Conservation (phyloP, 2,329 filamentous ascomycete species). For the Fragosphaeria purpurea region DNA sequence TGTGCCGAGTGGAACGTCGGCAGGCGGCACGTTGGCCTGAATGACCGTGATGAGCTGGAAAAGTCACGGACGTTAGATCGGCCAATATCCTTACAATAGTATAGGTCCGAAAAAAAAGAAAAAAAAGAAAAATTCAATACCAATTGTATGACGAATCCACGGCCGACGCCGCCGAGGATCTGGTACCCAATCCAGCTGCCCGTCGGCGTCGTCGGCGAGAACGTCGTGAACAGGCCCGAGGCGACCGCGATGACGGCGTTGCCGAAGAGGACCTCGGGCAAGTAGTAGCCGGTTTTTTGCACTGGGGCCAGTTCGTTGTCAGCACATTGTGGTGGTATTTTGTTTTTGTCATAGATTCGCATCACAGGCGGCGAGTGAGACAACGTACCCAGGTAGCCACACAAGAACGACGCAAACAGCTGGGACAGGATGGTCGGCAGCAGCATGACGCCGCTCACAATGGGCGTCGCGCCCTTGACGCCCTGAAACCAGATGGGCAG, state of each 20-base stretch:
- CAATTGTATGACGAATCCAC: constrained; percentile 11
- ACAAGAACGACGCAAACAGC: constrained; percentile 3
- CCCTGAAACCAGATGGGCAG: constrained; percentile 24
- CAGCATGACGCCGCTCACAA: constrained; percentile 12
- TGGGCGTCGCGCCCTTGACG: constrained; percentile 20
- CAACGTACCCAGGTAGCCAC: constrained; percentile 4
- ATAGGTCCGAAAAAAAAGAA: too few species aligned
- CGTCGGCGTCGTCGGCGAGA: constrained; percentile 34
- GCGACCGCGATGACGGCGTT: constrained; percentile 33
- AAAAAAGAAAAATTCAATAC: neutral
- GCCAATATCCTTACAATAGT: too few species aligned
- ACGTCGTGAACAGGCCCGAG: constrained; percentile 44
- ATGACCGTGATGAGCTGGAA: constrained; percentile 35
- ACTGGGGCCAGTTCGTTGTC: constrained; percentile 9
- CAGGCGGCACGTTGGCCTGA: constrained; percentile 39
- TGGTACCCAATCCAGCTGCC: constrained; percentile 49
- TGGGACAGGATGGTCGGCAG: constrained; percentile 10
- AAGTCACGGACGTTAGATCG: too few species aligned
- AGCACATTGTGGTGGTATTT: neutral
- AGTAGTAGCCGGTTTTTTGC: constrained; percentile 31
- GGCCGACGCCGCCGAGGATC: constrained; percentile 32
- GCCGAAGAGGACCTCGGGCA: constrained; percentile 29
- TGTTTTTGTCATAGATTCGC: too few species aligned
- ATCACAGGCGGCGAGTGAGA: neutral
- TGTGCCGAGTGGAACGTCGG: constrained; percentile 40